Conservation (phyloP, 345 rosid genomes). For the Arabidopsis arenosa region DNA sequence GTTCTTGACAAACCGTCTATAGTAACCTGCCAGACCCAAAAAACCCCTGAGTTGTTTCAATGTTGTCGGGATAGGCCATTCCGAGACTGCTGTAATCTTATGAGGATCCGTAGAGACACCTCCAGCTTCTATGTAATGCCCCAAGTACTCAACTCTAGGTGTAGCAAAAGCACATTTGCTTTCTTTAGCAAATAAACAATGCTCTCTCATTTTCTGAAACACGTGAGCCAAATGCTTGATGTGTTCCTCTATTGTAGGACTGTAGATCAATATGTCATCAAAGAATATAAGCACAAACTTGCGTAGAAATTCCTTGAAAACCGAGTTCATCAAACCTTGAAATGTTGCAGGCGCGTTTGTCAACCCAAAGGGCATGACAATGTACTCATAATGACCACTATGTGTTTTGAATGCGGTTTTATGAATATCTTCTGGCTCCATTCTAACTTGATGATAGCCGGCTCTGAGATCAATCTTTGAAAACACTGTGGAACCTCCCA, state of each 20-base stretch:
- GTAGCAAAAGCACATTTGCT: neutral
- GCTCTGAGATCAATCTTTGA: too few species aligned
- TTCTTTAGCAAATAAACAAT: neutral
- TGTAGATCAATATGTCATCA: neutral
- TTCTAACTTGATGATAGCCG: too few species aligned
- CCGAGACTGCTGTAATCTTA: rapidly evolving
- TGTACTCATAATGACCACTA: too few species aligned
- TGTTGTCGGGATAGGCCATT: rapidly evolving
- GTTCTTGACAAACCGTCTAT: neutral
- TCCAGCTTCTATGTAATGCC: rapidly evolving
- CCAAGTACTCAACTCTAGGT: neutral
- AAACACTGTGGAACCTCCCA: too few species aligned
- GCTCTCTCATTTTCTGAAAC: neutral
- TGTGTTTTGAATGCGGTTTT: too few species aligned
- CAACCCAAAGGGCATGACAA: too few species aligned
- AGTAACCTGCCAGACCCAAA: neutral
- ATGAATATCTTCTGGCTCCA: too few species aligned
- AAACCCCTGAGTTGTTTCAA: neutral
- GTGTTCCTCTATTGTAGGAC: neutral
- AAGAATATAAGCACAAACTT: too few species aligned
- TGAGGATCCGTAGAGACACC: neutral
- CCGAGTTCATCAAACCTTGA: too few species aligned
- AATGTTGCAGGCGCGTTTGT: too few species aligned
- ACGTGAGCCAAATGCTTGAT: rapidly evolving
- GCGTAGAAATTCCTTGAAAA: too few species aligned